A percentile compares a stretch with the other conserved stretches of the same genome.
These are phyloP conservation scores for Monosporascus sp. DNA, from an alignment of 2,329 filamentous ascomycete species.

Conservation along the genomic window DNA sequence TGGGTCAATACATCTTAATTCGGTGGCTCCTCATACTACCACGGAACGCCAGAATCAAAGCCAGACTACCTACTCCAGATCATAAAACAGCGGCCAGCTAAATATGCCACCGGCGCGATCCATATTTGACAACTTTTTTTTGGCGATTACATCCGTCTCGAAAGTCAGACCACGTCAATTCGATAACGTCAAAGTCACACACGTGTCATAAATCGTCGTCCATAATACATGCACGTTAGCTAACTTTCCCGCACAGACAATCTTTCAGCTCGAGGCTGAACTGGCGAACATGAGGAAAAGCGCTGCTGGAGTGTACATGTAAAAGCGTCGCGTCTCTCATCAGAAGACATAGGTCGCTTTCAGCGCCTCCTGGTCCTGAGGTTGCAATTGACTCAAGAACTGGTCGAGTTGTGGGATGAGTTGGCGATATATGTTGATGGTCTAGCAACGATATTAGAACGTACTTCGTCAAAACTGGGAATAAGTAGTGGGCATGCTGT, in stretches of 20 bases:
- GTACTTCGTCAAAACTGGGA: slow-evolving; percentile 1
- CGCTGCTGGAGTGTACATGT: neutral
- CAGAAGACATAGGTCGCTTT: slow-evolving; percentile 35
- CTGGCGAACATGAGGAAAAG: neutral
- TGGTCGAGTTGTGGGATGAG: slow-evolving; percentile 41
- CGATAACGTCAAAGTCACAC: neutral
- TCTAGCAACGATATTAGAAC: neutral
- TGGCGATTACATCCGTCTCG: neutral
- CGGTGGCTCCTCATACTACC: neutral
- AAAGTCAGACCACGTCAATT: neutral
- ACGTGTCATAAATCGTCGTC: neutral
- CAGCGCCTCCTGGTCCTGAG: slow-evolving; percentile 34
- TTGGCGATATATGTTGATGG: slow-evolving; percentile 38
- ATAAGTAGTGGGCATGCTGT: slow-evolving; percentile 21
- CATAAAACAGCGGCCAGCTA: neutral
- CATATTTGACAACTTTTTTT: neutral
- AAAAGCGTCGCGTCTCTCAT: neutral
- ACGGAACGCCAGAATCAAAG: neutral
- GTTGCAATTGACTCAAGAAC: slow-evolving; percentile 36
- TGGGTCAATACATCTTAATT: neutral
- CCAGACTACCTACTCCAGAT: neutral
- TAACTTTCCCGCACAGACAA: neutral
- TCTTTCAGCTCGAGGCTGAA: neutral
- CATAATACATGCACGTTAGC: neutral
- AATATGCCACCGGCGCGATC: neutral